Conservation (phyloP, 2,329 filamentous ascomycete species). For the Plenodomus biglobosus region DNA sequence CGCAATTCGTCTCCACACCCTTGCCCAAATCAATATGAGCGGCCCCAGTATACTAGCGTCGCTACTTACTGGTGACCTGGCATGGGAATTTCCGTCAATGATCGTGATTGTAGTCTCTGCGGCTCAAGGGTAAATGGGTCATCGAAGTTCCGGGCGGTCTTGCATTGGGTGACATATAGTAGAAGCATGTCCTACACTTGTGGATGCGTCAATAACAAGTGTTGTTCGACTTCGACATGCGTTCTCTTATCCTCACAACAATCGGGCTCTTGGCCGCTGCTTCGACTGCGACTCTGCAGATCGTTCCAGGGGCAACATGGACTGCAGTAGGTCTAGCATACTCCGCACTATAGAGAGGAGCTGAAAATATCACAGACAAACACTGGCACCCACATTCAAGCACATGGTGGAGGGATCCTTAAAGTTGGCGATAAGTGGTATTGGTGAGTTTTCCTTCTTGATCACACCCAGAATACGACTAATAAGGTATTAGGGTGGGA, state of each 20-base stretch:
- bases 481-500: slow-evolving; percentile 54
- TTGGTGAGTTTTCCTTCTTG: slow-evolving; percentile 28
- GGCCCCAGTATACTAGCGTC: slow-evolving; percentile 6
- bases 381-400: slow-evolving; percentile 62
- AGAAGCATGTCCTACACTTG: background rate
- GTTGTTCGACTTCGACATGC: slow-evolving; percentile 19
- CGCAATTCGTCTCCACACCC: slow-evolving; percentile 16
- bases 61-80: slow-evolving; percentile 13
- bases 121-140: background rate
- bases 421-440: slow-evolving; percentile 63
- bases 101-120: background rate
- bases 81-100: slow-evolving; percentile 13
- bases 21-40: slow-evolving; percentile 11
- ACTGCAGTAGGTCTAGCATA: slow-evolving; percentile 31
- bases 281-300: slow-evolving; percentile 38
- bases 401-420: slow-evolving; percentile 67
- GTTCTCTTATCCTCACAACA: slow-evolving; percentile 8
- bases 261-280: slow-evolving; percentile 21
- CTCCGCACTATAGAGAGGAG: background rate
- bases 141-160: background rate
- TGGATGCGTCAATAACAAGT: background rate
- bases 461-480: background rate
- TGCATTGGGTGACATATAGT: background rate
- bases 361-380: slow-evolving; percentile 31
- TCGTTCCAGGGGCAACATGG: slow-evolving; percentile 46